Evolutionary conservation across 371 early-diverging fungal genomes (phyloP), one percentile per base, ranked within the genome.

Genomic region (Mucor lusitanicus): DNA sequence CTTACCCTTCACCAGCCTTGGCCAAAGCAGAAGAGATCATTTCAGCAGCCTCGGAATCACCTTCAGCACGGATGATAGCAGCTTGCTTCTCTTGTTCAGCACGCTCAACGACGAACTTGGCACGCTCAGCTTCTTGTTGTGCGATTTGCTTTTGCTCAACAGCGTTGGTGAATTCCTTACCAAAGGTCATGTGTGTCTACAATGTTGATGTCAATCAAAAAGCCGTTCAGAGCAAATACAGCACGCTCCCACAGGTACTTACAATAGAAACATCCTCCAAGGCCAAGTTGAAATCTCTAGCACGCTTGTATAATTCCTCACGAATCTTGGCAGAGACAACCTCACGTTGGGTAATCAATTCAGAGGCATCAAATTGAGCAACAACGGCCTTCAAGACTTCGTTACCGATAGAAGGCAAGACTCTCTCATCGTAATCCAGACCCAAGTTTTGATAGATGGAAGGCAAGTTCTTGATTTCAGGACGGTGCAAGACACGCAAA

Each of bases 31-130:
- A 77, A 17, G 93, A 93, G 71, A 99, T 94, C 74, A 94, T 79
- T 61, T 95, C 92, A 21, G 96, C 96, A 63, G 96, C 96, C 61
- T 87, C 82, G 42, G 98, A 93, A 81, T 99, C 99, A 79, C 99
- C 99, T 83, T 99, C 99, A 57, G 99, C 99, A 63, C 97, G 91
- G 75, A 99, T 97, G 75, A 99, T 90, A 25, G 94, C 89, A 21
- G 99, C 99, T 74, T 89, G 88, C 83, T 94, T 95, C 84, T 99
- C 99, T 81, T 97, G 99, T 85, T 98, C 97, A 23, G 99, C 99
- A 87, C 82, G 82, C 64, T 94, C 95, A 7, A 96, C 99, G 59
- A 97, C 82, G 75, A 95, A 97, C 64, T 90, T 88, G 54, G 98
- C 97, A 64, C 98, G 91, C 83, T 98, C 99, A 40, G 99, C 99